Base-by-base conservation (phyloP, 1,284 basidiomycete genomes). In the Rhodotorula sp. region DNA sequence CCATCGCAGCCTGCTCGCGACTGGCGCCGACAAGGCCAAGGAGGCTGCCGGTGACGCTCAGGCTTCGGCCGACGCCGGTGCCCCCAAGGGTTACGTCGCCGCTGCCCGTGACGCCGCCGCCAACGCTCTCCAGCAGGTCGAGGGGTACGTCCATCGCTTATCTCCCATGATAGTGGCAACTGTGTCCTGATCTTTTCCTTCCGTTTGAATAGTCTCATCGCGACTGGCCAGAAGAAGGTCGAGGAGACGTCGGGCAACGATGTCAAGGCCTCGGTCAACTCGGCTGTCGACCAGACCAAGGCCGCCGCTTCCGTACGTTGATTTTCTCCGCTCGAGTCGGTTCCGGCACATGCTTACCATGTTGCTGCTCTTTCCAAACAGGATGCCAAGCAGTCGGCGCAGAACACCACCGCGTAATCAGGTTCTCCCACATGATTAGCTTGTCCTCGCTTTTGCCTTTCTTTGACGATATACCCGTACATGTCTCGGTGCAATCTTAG, bases 21-120 rank as follows among this genome's bases (percentile, higher is more conserved):
- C 66, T 6, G 68, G 62, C 20, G 65, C 66, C 6, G 70, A 72
- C 56, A 69, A 74, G 72, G 59, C 75, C 10, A 65, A 76, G 69
- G 72, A 72, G 21, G 72, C 72, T 8, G 68, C 68, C 2, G 47
- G 48, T 8, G 75, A 76, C 29, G 75, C 64, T 21, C 64, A 70
- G 64, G 62, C 54, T 18, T 69, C 67, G 21, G 58, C 62, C 56
- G 67, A 69, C 16, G 16, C 63, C 39, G 52, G 49, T 6, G 57
- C 67, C 54, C 62, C 70, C 29, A 47, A 64, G 39, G 75, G 75
- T 47, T 67, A 70, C 67, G 73, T 76, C 48, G 68, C 64, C 29
- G 39, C 70, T 52, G 73, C 69, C 29, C 73, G 73, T 43, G 68
- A 69, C 34, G 48, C 67, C 52, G 75, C 71, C 12, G 70, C 70